Percentiles rank a stretch among this genome's conserved stretches.
Evolutionary conservation across 2,329 filamentous ascomycete genomes (phyloP).

Genomic region (Colletotrichum musicola): DNA sequence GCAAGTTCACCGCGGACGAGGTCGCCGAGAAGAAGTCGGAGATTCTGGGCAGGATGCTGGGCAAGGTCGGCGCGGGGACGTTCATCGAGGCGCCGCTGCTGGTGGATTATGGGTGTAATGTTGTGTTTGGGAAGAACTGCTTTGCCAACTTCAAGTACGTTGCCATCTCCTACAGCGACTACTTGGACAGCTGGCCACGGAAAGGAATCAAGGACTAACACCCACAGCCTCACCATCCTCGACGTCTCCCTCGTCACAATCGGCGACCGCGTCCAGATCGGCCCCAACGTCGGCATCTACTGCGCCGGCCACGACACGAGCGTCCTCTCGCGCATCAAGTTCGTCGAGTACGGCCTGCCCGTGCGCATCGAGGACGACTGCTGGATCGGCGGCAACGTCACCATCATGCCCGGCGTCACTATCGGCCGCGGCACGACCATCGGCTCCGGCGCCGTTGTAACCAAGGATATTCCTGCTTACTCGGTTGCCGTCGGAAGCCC

Average conservation of each 20-base stretch:
- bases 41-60: conserved; percentile 61
- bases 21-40: conserved; percentile 50
- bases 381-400: conserved; percentile 61
- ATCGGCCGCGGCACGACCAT: conserved; percentile 56
- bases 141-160: conserved; percentile 65
- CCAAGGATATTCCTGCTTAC: conserved; percentile 50
- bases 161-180: too few species aligned
- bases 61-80: conserved; percentile 59
- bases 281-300: conserved; percentile 64
- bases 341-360: conserved; percentile 62
- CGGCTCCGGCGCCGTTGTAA: conserved; percentile 55
- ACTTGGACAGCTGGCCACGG: too few species aligned
- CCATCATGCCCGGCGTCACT: conserved; percentile 56
- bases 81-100: conserved; percentile 70
- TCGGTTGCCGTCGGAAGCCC: conserved; percentile 53
- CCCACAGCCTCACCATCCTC: conserved; percentile 55
- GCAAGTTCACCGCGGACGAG: conserved; percentile 53
- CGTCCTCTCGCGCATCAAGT: conserved; percentile 58
- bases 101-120: conserved; percentile 73
- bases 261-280: conserved; percentile 64
- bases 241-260: conserved; percentile 66
- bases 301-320: conserved; percentile 65
- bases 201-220: too few species aligned
- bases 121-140: conserved; percentile 67
- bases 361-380: conserved; percentile 62